phyloP scores from a whole-genome alignment of 805 yeast genomes.

The Lachancea dasiensis region DNA sequence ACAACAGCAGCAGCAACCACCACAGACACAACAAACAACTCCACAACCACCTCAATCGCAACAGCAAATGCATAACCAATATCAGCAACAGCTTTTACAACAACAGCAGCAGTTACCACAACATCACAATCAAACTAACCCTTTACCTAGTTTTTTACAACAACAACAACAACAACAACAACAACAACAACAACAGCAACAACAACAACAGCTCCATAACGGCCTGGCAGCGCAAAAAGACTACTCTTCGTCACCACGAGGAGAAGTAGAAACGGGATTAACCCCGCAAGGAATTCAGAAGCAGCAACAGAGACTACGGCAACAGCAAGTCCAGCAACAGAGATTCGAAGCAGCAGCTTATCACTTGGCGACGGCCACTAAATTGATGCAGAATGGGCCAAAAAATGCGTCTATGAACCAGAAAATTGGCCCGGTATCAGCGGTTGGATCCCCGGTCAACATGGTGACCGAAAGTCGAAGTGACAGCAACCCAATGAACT shows the following conservation, averaged over 20 bases:
- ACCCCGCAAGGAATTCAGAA: slow-evolving; percentile 32
- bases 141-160: not conserved
- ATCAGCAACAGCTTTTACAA: slow-evolving; percentile 5
- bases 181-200: slow-evolving; percentile 3
- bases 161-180: slow-evolving; percentile 4
- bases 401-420: slow-evolving; percentile 1
- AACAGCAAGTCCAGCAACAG: slow-evolving; percentile 32
- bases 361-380: slow-evolving; percentile 30
- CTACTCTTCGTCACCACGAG: slow-evolving; percentile 6
- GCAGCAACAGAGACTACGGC: slow-evolving; percentile 32
- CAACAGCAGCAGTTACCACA: not conserved
- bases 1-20: slow-evolving; percentile 18
- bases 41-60: slow-evolving; percentile 2
- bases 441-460: slow-evolving; percentile 13
- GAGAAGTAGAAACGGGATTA: slow-evolving; percentile 20
- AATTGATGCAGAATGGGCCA: slow-evolving; percentile 22
- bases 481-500: slow-evolving; percentile 5
- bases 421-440: slow-evolving; percentile 2
- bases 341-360: slow-evolving; percentile 31
- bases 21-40: slow-evolving; percentile 1
- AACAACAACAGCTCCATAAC: slow-evolving; percentile 1
- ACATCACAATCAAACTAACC: not conserved
- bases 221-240: slow-evolving; percentile 1
- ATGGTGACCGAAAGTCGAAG: slow-evolving; percentile 8
- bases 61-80: slow-evolving; percentile 2